Base-by-base conservation (phyloP, 345 rosid genomes). In the Salix udensis region DNA sequence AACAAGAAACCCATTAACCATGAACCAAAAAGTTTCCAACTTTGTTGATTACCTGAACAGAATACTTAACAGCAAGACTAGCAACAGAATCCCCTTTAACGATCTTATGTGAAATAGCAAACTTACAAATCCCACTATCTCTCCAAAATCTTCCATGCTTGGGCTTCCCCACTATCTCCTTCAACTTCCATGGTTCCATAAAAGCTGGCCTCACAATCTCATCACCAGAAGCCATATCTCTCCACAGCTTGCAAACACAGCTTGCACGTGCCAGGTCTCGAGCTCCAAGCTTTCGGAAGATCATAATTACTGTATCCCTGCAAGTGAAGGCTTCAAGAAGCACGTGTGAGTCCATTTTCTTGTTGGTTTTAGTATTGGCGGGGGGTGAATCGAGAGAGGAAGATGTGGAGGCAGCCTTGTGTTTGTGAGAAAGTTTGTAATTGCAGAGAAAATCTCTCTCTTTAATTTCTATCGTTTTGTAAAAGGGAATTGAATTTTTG, bases 41-140 rank as follows among this genome's bases (percentile, higher is more conserved):
- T 52, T 52, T 52, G 19, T 6, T 52, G 19, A 50, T 31, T 76
- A 94, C 98, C 92, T 95, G 98, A 74, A 88, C 95, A 1, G 98
- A 91, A 77, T 92, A 94, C 83, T 91, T 94, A 6, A 91, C 97
- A 28, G 97, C 95, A 52, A 92, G 97, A 72, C 93, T 81, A 2
- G 94, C 88, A 5, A 94, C 90, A 60, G 84, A 83, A 42, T 92
- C 95, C 42, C 92, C 93, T 65, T 89, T 87, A 36, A 52, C 76
- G 73, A 94, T 82, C 85, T 85, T 83, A 68, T 94, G 97, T 40
- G 97, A 92, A 73, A 94, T 81, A 5, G 97, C 93, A 67, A 94
- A 91, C 77, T 92, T 92, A 50, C 87, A 80, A 52, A 94, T 82
- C 42, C 91, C 89, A 34, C 82, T 90, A 36, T 94, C 92, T 74